Conservation (phyloP, 805 yeast species). For the Zygosaccharomyces bisporus region DNA sequence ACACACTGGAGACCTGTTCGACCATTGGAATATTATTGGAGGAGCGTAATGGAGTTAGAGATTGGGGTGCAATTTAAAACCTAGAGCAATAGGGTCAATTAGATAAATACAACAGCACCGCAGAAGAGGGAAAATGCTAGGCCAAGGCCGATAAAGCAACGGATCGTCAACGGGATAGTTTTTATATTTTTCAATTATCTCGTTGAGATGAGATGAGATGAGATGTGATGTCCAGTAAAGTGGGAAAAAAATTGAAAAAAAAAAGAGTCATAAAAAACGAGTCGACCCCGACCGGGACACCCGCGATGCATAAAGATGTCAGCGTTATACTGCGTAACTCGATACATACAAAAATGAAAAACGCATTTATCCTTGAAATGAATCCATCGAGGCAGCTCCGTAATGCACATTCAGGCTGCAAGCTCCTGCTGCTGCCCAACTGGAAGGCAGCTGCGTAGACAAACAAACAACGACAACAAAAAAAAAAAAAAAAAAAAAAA, state of each 20-base stretch:
- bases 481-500: too few relatives aligned
- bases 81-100: background rate
- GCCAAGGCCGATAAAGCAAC: background rate
- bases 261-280: conserved; percentile 1
- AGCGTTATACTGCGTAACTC: background rate
- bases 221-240: conserved; percentile 8
- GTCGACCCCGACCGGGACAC: background rate
- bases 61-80: background rate
- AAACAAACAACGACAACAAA: too few relatives aligned
- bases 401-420: too few relatives aligned
- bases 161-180: background rate
- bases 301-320: background rate
- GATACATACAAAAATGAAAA: too few relatives aligned
- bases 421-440: too few relatives aligned
- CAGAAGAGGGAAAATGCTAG: background rate
- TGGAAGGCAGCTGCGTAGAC: too few relatives aligned
- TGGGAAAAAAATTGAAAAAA: background rate
- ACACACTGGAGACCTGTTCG: conserved; percentile 73
- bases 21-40: conserved; percentile 14
- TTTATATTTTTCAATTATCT: background rate
- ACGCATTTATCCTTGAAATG: too few relatives aligned
- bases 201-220: conserved; percentile 14
- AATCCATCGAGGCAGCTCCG: too few relatives aligned
- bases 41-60: background rate
- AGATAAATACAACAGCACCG: background rate